Conservation (phyloP, 1,139 yeast species). For the Nakaseomyces kungkrabaensis region DNA sequence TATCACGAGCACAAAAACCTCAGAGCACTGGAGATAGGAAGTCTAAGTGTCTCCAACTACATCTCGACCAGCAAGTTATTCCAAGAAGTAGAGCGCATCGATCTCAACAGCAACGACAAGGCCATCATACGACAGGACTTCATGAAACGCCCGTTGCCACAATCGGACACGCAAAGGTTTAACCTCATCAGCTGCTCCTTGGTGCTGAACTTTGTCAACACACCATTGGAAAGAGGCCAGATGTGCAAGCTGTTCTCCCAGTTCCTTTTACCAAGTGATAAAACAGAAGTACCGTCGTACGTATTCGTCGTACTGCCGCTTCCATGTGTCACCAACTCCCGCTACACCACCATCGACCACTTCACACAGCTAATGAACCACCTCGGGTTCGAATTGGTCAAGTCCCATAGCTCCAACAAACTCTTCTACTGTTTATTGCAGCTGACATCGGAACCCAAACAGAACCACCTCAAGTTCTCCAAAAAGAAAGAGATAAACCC, state of each 20-base stretch:
- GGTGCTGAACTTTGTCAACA: constrained; percentile 82
- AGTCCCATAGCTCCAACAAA: constrained; percentile 54
- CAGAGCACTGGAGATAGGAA: constrained; percentile 71
- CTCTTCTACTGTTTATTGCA: constrained; percentile 44
- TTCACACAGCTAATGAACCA: constrained; percentile 39
- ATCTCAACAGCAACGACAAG: constrained; percentile 65
- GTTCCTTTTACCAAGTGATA: constrained; percentile 35
- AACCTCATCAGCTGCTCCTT: constrained; percentile 71
- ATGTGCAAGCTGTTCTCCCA: constrained; percentile 57
- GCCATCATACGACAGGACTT: constrained; percentile 69
- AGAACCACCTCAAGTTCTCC: constrained; percentile 9
- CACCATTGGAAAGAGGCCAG: constrained; percentile 57
- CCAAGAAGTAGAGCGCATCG: constrained; percentile 50
- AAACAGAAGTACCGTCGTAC: constrained; percentile 13
- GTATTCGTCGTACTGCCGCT: constrained; percentile 77
- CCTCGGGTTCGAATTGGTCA: constrained; percentile 46
- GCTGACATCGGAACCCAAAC: background rate
- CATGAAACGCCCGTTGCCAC: constrained; percentile 64
- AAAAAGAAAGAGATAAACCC: constrained; percentile 41
- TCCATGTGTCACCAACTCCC: constrained; percentile 75
- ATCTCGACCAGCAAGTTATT: constrained; percentile 53
- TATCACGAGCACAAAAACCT: constrained; percentile 17
- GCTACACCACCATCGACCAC: constrained; percentile 51
- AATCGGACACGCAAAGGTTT: constrained; percentile 37
- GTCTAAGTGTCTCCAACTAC: constrained; percentile 55